Evolutionary conservation across 768 basidiomycete species (phyloP).

Genomic region (Leccinellum luteum): DNA sequence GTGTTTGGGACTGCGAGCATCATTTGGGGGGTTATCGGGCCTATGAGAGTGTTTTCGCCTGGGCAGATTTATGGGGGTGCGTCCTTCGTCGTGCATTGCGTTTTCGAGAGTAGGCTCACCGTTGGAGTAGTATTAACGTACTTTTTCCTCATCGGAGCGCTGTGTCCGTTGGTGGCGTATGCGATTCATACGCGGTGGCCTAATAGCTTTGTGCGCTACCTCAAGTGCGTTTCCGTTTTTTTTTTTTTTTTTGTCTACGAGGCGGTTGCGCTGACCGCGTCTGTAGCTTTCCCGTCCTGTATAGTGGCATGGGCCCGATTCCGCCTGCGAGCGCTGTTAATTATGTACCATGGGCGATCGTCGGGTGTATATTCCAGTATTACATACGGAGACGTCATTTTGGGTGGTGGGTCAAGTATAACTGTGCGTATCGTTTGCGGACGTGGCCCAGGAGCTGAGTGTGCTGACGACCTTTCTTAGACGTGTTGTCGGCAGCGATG

Average conservation of each 20-base stretch:
- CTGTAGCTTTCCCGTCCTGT: not conserved
- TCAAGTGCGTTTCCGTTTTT: slow-evolving; percentile 48
- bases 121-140: slow-evolving; percentile 41
- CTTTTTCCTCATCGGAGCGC: slow-evolving; percentile 79
- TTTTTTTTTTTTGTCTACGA: not conserved
- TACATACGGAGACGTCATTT: slow-evolving; percentile 57
- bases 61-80: slow-evolving; percentile 58
- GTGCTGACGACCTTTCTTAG: slow-evolving; percentile 27
- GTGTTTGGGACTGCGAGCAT: slow-evolving; percentile 81
- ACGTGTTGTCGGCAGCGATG: slow-evolving; percentile 69
- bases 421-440: slow-evolving; percentile 25
- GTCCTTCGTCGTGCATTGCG: not conserved
- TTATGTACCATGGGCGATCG: slow-evolving; percentile 64
- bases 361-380: slow-evolving; percentile 67
- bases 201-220: slow-evolving; percentile 54
- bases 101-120: not conserved
- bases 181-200: slow-evolving; percentile 58
- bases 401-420: slow-evolving; percentile 66
- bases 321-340: slow-evolving; percentile 67
- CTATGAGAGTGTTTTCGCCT: slow-evolving; percentile 60
- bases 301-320: slow-evolving; percentile 32
- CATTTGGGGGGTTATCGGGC: slow-evolving; percentile 83
- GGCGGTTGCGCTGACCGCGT: not conserved
- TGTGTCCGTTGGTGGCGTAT: slow-evolving; percentile 57
- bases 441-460: not conserved